phyloP scores from a whole-genome alignment of 2,329 filamentous ascomycete genomes.

The Nemania sp. region DNA sequence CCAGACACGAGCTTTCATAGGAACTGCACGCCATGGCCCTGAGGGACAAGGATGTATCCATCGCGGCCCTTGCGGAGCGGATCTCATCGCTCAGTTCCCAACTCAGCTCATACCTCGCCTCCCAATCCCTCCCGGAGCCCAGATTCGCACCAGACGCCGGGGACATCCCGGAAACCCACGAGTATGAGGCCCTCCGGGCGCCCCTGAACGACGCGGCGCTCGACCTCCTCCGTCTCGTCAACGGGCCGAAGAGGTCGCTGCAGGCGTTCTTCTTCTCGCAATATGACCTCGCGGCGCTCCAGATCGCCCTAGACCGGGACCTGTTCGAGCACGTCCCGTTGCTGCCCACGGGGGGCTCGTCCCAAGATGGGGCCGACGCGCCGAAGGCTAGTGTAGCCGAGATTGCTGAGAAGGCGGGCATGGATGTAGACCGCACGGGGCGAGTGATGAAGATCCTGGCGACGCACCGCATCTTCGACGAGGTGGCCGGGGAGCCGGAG shows the following conservation, averaged over 20 bases:
- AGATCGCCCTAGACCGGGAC: constrained; percentile 28
- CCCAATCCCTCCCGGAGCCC: constrained; percentile 11
- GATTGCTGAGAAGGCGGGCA: constrained; percentile 28
- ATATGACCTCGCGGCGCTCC: constrained; percentile 31
- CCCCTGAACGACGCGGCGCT: constrained; percentile 19
- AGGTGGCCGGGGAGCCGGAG: constrained; percentile 25
- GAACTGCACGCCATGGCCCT: background rate
- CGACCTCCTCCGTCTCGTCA: constrained; percentile 20
- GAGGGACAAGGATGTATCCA: constrained; percentile 6
- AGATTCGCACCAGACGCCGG: constrained; percentile 6
- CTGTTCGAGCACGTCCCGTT: constrained; percentile 28
- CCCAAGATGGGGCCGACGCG: background rate
- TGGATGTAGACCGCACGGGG: constrained; percentile 33
- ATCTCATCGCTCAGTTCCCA: constrained; percentile 11
- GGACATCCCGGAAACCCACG: constrained; percentile 8
- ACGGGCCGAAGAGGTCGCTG: constrained; percentile 18
- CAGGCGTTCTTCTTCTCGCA: constrained; percentile 22
- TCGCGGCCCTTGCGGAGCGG: constrained; percentile 15
- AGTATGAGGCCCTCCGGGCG: constrained; percentile 18
- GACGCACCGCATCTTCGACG: constrained; percentile 34
- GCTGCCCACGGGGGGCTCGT: background rate
- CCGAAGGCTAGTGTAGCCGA: constrained; percentile 14
- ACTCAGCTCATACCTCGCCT: constrained; percentile 9
- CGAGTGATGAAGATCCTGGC: constrained; percentile 33
- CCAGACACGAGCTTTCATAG: too few species aligned